phyloP scores from a whole-genome alignment of 176 grass and related monocot genomes.

The Ananas comosus region DNA sequence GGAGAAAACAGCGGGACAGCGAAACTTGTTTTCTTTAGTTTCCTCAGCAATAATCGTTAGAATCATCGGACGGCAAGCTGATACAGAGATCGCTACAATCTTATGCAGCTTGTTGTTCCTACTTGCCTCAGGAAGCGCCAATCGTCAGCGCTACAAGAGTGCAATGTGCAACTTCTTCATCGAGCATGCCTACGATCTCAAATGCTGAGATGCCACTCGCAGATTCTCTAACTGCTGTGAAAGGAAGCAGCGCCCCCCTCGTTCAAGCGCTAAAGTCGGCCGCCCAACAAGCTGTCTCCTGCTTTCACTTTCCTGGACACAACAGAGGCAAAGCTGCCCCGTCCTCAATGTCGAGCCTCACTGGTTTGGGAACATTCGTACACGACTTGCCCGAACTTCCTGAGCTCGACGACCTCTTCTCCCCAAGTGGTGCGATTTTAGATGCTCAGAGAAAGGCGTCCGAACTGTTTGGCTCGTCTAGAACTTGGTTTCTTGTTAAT shows the following conservation, averaged over 20 bases:
- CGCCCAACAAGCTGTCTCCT: conserved; percentile 50
- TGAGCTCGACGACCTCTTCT: conserved; percentile 77
- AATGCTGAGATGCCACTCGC: conserved; percentile 5
- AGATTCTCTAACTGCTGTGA: conserved; percentile 10
- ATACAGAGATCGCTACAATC: not conserved
- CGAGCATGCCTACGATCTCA: not conserved
- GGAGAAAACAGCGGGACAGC: too few species aligned
- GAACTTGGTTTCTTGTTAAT: conserved; percentile 80
- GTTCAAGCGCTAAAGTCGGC: conserved; percentile 53
- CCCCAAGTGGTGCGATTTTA: conserved; percentile 59
- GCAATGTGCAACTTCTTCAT: conserved; percentile 11
- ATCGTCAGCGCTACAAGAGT: not conserved
- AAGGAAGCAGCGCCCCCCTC: conserved; percentile 34
- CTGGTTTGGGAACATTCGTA: conserved; percentile 27
- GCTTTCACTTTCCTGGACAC: conserved; percentile 92
- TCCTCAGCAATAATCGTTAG: not conserved
- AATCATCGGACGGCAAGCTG: not conserved
- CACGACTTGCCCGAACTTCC: conserved; percentile 78
- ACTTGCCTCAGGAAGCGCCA: conserved; percentile 15
- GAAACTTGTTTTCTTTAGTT: too few species aligned
- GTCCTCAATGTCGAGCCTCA: conserved; percentile 30
- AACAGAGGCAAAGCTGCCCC: conserved; percentile 63
- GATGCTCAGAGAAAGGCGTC: conserved; percentile 54
- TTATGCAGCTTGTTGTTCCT: not conserved
- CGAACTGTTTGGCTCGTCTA: conserved; percentile 56